A percentile compares a stretch with the other conserved stretches of the same genome.
phyloP scores from a whole-genome alignment of 768 basidiomycete genomes.

The Leucocoprinus sp. region DNA sequence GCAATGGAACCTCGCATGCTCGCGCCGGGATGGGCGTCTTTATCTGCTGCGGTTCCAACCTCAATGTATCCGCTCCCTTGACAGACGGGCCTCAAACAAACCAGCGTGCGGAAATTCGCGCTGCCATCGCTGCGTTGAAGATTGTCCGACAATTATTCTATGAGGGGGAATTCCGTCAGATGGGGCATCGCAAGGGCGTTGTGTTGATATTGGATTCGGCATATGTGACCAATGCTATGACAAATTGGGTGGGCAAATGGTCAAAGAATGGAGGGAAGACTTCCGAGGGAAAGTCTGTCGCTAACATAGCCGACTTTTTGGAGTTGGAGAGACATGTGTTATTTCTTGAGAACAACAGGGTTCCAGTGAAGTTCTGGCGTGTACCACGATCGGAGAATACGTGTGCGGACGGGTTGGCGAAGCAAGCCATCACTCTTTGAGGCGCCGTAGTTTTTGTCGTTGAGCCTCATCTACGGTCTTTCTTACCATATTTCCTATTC shows the following conservation, averaged over 20 bases:
- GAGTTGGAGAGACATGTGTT: background rate
- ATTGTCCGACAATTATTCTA: background rate
- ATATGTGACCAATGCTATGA: conserved; percentile 9
- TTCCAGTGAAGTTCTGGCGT: conserved; percentile 1
- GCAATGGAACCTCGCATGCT: no score
- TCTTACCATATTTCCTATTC: background rate
- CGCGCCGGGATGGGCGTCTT: background rate
- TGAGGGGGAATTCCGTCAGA: background rate
- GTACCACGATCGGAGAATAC: background rate
- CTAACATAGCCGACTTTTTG: conserved; percentile 2
- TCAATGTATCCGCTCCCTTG: background rate
- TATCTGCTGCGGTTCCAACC: background rate
- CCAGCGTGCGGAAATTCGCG: conserved; percentile 3
- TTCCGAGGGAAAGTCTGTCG: background rate
- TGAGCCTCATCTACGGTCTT: background rate
- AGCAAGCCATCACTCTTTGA: background rate
- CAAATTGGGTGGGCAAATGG: conserved; percentile 9
- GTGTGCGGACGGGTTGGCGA: background rate
- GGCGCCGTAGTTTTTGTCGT: background rate
- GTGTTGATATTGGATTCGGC: conserved; percentile 8
- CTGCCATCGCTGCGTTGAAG: background rate
- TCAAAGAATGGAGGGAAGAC: conserved; percentile 6
- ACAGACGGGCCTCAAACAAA: background rate
- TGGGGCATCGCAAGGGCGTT: background rate
- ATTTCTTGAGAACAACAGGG: background rate